Evolutionary conservation across 169 alveolate genomes (phyloP).

Genomic region (Neospora caninum): DNA sequence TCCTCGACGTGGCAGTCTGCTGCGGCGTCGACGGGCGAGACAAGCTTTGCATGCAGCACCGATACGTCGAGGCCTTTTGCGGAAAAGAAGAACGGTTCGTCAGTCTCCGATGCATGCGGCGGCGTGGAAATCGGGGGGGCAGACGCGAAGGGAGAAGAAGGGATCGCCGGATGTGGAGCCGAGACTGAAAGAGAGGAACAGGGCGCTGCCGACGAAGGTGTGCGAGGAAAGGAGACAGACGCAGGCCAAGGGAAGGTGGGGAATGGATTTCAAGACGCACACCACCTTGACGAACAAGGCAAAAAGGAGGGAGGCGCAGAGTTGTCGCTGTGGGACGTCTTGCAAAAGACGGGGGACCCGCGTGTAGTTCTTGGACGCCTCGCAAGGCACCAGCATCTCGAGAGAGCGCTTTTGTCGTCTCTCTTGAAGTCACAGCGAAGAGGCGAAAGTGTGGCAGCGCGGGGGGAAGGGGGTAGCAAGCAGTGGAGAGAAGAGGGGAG

Average conservation of each 20-base stretch:
- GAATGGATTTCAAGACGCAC: too few relatives aligned
- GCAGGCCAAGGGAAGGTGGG: too few relatives aligned
- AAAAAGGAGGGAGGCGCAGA: neutral
- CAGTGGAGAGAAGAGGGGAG: neutral
- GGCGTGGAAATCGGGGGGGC: neutral
- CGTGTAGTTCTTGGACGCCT: neutral
- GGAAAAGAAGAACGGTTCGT: neutral
- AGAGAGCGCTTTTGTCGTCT: constrained; percentile 3
- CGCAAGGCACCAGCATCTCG: constrained; percentile 29
- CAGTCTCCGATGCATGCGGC: too few relatives aligned
- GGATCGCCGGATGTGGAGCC: neutral
- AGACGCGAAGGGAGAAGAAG: neutral
- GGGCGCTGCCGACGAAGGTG: too few relatives aligned
- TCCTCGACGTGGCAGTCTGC: neutral
- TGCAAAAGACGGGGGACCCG: neutral
- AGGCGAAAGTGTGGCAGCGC: neutral
- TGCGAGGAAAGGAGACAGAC: too few relatives aligned
- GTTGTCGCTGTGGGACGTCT: constrained; percentile 9
- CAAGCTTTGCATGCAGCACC: neutral
- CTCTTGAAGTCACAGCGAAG: neutral
- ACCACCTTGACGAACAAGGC: neutral
- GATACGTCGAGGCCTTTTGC: neutral
- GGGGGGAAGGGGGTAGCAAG: neutral
- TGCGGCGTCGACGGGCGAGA: neutral
- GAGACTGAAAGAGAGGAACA: too few relatives aligned